Conservation (phyloP, 2,329 filamentous ascomycete species). For the Colletotrichum nymphaeae region DNA sequence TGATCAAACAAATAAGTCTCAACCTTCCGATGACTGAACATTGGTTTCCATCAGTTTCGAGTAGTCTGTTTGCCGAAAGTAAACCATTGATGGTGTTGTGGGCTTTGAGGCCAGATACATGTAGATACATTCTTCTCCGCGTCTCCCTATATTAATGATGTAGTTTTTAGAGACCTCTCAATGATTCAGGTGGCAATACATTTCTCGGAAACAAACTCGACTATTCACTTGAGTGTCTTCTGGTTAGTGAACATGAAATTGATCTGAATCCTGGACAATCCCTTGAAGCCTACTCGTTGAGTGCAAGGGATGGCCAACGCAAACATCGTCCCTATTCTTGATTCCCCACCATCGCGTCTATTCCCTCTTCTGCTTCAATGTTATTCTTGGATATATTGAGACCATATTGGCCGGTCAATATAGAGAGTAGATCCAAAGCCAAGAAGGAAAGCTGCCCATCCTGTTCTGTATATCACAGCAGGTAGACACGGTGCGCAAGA, state of each 20-base stretch:
- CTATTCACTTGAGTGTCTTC: too few species aligned
- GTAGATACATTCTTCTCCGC: neutral
- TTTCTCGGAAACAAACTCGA: neutral
- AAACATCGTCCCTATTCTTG: too few species aligned
- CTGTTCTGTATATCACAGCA: neutral
- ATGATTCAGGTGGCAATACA: neutral
- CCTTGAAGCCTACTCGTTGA: too few species aligned
- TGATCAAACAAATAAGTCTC: neutral
- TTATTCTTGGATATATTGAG: rapidly evolving
- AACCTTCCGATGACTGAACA: too few species aligned
- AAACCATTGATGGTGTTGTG: neutral
- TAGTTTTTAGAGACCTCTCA: neutral
- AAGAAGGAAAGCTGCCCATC: too few species aligned
- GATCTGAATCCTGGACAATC: too few species aligned
- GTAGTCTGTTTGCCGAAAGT: too few species aligned
- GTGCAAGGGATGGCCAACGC: too few species aligned
- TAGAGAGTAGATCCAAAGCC: neutral
- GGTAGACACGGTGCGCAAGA: neutral
- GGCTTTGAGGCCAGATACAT: neutral
- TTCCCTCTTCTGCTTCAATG: too few species aligned
- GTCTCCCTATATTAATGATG: neutral
- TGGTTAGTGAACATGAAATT: too few species aligned
- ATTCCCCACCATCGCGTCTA: too few species aligned
- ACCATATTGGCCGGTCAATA: neutral
- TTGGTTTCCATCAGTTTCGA: too few species aligned